phyloP scores from a whole-genome alignment of 2,329 filamentous ascomycete species.

The Hymenoscyphus scutula region DNA sequence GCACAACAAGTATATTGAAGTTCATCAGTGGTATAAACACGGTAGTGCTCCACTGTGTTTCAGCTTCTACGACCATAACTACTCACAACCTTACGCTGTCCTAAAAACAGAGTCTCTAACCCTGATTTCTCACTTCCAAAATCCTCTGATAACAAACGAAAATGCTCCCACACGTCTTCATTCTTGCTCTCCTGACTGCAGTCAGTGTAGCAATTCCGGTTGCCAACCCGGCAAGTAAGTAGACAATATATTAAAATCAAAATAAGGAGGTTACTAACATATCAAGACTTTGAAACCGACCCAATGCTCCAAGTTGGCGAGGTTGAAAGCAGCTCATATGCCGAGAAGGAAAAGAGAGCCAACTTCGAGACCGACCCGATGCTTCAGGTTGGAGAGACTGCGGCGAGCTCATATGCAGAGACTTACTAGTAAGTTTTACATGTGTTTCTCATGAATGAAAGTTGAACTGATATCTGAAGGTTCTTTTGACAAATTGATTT shows the following conservation, averaged over 20 bases:
- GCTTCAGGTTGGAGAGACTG: conserved; percentile 10
- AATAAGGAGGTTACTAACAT: background rate
- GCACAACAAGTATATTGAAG: background rate
- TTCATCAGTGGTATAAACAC: background rate
- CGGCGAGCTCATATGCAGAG: background rate
- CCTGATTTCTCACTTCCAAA: background rate
- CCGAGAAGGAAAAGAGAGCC: background rate
- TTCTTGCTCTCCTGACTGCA: background rate
- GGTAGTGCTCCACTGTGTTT: background rate
- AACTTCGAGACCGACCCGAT: conserved; percentile 1
- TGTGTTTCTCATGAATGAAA: background rate
- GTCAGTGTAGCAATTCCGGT: background rate
- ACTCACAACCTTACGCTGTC: background rate
- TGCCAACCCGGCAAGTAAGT: background rate
- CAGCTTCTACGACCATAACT: background rate
- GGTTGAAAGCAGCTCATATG: background rate
- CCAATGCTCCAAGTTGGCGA: conserved; percentile 1
- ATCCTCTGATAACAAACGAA: background rate
- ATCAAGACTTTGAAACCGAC: conserved; percentile 1
- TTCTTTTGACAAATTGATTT: background rate
- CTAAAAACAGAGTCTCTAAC: background rate
- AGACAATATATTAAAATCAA: background rate
- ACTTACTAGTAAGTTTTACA: background rate
- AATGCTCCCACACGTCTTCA: background rate
- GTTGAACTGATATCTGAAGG: background rate